Conservation (phyloP, 176 grass and related monocot genomes). For the Ampelocalamus luodianensis region DNA sequence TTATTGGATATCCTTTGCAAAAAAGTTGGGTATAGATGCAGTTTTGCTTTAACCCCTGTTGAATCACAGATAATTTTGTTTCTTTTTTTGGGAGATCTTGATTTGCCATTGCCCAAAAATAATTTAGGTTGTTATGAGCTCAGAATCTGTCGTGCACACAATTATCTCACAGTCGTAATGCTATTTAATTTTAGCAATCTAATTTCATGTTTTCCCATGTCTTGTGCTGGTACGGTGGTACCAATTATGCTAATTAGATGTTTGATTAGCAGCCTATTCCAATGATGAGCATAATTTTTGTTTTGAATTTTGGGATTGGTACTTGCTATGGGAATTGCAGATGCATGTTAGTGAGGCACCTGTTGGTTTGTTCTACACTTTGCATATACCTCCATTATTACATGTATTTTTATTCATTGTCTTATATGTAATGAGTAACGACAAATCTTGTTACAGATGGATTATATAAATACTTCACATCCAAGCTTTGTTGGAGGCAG, state of each 20-base stretch:
- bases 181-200: conserved; percentile 7
- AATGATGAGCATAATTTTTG: background rate
- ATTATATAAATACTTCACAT: conserved; percentile 98
- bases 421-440: conserved; percentile 22
- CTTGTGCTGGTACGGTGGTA: background rate
- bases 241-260: conserved; percentile 24
- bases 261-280: background rate
- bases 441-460: conserved; percentile 62
- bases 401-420: conserved; percentile 39
- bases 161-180: background rate
- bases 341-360: conserved; percentile 13
- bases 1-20: conserved; percentile 32
- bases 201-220: conserved; percentile 19
- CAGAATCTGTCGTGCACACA: background rate
- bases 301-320: conserved; percentile 20
- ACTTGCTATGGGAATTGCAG: conserved; percentile 7
- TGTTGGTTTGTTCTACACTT: conserved; percentile 8
- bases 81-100: background rate
- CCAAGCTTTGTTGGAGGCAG: conserved; percentile 83
- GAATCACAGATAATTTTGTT: background rate
- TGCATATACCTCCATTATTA: conserved; percentile 20
- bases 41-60: conserved; percentile 16
- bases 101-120: conserved; percentile 12
- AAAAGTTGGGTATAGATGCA: background rate
- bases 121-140: conserved; percentile 8